A percentile compares a stretch with the other conserved stretches of the same genome.
phyloP scores from a whole-genome alignment of 2,329 filamentous ascomycete species.

The Sarocladium kiliense region DNA sequence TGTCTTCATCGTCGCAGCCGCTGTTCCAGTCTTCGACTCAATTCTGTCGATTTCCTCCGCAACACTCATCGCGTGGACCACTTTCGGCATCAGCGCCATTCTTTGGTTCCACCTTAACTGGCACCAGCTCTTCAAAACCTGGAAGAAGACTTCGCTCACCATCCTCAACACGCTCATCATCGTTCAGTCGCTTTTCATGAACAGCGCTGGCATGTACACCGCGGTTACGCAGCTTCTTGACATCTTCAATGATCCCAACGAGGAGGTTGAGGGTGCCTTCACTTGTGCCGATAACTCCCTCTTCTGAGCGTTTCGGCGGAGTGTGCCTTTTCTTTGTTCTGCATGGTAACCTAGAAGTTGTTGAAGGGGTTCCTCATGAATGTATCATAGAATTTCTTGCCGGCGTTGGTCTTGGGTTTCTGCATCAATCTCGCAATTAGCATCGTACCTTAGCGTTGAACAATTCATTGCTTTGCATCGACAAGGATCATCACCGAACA shows the following conservation, averaged over 20 bases:
- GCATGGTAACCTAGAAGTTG: neutral
- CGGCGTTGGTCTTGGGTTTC: conserved; percentile 3
- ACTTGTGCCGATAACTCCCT: conserved; percentile 28
- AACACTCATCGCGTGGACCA: conserved; percentile 31
- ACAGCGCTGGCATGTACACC: conserved; percentile 29
- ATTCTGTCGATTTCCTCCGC: conserved; percentile 31
- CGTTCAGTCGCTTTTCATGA: conserved; percentile 27
- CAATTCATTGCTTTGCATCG: too few species aligned
- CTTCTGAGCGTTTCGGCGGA: conserved; percentile 17
- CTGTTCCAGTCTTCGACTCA: conserved; percentile 32
- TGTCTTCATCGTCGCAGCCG: conserved; percentile 29
- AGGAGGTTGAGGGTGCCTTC: conserved; percentile 24
- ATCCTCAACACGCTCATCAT: conserved; percentile 25
- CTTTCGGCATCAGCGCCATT: conserved; percentile 29
- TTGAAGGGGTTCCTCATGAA: neutral
- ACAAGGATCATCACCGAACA: neutral
- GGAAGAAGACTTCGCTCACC: conserved; percentile 23
- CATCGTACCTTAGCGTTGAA: neutral
- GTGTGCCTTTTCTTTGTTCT: neutral
- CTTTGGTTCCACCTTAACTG: conserved; percentile 33
- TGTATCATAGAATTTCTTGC: neutral
- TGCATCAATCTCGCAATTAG: neutral
- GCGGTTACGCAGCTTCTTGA: conserved; percentile 25
- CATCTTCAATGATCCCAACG: conserved; percentile 22
- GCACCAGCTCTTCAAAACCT: conserved; percentile 22